Evolutionary conservation across 768 basidiomycete species (phyloP).

Genomic region (Tylopilus sp.): DNA sequence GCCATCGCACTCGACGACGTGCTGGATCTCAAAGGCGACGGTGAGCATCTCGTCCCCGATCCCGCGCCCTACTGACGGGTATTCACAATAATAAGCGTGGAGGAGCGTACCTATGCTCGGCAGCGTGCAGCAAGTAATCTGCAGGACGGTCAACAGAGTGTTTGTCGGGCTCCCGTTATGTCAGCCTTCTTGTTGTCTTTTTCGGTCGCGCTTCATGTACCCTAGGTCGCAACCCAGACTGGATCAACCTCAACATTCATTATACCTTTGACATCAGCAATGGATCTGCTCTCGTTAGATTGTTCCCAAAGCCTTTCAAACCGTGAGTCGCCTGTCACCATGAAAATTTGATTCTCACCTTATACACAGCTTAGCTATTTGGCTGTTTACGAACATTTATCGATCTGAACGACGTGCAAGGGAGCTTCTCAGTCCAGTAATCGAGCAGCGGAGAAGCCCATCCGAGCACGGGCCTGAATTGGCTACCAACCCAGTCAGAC

Average conservation of each 20-base stretch:
- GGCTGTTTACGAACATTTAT: not conserved
- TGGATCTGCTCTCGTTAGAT: not conserved
- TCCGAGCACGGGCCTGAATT: constrained; percentile 26
- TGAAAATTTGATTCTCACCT: not conserved
- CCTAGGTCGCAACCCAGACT: constrained; percentile 37
- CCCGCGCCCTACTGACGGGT: not conserved
- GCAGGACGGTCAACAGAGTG: constrained; percentile 41
- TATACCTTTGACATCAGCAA: constrained; percentile 29
- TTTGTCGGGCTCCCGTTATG: constrained; percentile 51
- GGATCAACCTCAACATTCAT: constrained; percentile 30
- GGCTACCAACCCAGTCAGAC: constrained; percentile 33
- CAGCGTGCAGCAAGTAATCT: constrained; percentile 33
- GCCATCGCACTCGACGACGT: not conserved
- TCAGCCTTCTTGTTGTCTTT: constrained; percentile 8
- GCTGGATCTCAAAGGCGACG: constrained; percentile 1
- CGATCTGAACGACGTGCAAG: constrained; percentile 3
- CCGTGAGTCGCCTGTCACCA: not conserved
- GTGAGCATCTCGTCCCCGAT: not conserved
- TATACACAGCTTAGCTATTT: not conserved
- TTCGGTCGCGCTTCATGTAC: not conserved
- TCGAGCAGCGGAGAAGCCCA: constrained; percentile 27
- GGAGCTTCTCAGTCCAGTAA: constrained; percentile 26
- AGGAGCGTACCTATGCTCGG: constrained; percentile 25
- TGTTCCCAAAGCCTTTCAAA: not conserved
- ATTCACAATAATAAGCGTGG: constrained; percentile 37